These are phyloP conservation scores for Didymella sp. DNA, from an alignment of 2,329 filamentous ascomycete species.

Conservation along the genomic window DNA sequence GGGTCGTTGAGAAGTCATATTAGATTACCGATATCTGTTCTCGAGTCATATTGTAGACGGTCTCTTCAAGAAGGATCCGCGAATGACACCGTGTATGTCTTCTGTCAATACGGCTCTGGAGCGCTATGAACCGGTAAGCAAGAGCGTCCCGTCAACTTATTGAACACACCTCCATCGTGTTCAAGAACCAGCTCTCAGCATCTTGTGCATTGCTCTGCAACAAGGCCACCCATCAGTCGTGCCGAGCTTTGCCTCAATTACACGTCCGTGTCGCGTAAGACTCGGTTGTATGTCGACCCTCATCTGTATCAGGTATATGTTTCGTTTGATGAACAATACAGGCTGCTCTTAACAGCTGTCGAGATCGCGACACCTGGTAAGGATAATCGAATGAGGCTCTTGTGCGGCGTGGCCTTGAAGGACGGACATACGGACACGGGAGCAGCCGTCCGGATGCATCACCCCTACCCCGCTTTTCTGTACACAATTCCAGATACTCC, in stretches of 20 bases:
- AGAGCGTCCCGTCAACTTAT: neutral
- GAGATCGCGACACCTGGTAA: too few relatives aligned
- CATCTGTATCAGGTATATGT: neutral
- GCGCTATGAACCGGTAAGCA: neutral
- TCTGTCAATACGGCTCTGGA: too few relatives aligned
- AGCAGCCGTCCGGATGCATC: constrained; percentile 9
- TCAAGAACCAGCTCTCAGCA: neutral
- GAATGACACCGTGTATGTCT: too few relatives aligned
- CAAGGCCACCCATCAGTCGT: too few relatives aligned
- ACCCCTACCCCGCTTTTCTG: constrained; percentile 12
- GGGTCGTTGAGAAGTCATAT: neutral
- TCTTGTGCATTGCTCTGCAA: too few relatives aligned
- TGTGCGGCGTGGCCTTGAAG: neutral
- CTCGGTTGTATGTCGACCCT: neutral
- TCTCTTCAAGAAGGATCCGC: too few relatives aligned
- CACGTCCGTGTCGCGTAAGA: neutral
- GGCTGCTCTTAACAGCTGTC: neutral
- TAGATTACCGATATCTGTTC: neutral
- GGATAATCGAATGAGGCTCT: neutral
- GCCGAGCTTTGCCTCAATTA: neutral
- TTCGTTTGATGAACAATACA: neutral
- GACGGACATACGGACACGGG: constrained; percentile 7
- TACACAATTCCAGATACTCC: constrained; percentile 12
- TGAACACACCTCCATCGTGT: neutral
- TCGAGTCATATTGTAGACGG: too few relatives aligned